phyloP scores from a whole-genome alignment of 345 rosid species.

The Eucalyptus sp. region DNA sequence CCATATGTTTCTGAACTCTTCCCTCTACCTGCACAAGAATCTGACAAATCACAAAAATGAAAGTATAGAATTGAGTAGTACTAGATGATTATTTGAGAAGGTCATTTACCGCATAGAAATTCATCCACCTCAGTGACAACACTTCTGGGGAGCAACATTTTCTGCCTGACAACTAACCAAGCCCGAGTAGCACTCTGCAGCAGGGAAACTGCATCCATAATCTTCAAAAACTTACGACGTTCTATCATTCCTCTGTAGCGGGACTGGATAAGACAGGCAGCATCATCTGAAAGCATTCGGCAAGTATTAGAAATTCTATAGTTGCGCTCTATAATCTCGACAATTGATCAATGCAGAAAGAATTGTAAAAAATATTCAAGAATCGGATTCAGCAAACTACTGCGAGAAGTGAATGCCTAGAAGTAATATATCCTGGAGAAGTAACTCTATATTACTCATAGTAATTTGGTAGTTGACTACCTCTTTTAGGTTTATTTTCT shows the following conservation, averaged over 20 bases:
- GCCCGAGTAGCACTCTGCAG: conserved; percentile 43
- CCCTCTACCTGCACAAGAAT: conserved; percentile 18
- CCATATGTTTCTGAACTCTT: conserved; percentile 7
- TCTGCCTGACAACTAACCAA: conserved; percentile 46
- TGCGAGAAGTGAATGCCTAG: not conserved
- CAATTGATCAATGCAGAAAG: not conserved
- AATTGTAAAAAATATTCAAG: not conserved
- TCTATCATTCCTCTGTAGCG: conserved; percentile 32
- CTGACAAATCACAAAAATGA: not conserved
- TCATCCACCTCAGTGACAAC: conserved; percentile 2
- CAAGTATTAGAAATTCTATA: not conserved
- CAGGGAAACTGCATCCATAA: conserved; percentile 18
- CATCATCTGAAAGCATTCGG: conserved; percentile 28
- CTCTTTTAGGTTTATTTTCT: conserved; percentile 19
- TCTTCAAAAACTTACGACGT: conserved; percentile 34
- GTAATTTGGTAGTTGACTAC: conserved; percentile 11
- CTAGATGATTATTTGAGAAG: not conserved
- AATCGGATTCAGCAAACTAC: not conserved
- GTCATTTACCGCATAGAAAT: conserved; percentile 16
- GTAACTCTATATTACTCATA: not conserved
- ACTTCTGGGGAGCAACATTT: conserved; percentile 1
- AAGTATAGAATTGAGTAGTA: not conserved
- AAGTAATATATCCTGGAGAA: not conserved
- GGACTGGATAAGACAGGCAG: conserved; percentile 60
- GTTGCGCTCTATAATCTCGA: not conserved